Conservation (phyloP, 2,329 filamentous ascomycete species). For the Cladosporium phlei region DNA sequence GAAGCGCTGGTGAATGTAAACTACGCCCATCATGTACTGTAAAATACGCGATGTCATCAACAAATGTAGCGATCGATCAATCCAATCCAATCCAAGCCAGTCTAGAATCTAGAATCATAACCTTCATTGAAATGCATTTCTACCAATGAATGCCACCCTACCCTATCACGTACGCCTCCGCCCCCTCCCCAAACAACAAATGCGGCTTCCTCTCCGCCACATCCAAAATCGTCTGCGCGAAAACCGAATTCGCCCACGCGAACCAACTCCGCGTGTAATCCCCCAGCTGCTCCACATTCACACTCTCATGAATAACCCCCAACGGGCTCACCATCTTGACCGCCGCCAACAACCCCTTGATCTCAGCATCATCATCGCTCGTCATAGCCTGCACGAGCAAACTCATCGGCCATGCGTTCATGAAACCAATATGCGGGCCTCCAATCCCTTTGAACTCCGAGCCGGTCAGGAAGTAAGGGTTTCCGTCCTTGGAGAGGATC, state of each 20-base stretch:
- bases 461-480: conserved; percentile 84
- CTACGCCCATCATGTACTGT: too few species aligned
- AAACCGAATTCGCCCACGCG: conserved; percentile 96
- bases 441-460: conserved; percentile 80
- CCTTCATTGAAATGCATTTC: too few species aligned
- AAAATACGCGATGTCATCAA: too few species aligned
- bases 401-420: conserved; percentile 96
- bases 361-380: conserved; percentile 76
- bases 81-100: background rate
- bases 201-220: conserved; percentile 84
- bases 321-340: conserved; percentile 72
- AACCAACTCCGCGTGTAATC: conserved; percentile 91
- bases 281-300: conserved; percentile 67
- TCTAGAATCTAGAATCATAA: background rate
- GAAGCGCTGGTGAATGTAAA: conserved; percentile 1
- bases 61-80: too few species aligned
- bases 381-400: conserved; percentile 89
- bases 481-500: conserved; percentile 68
- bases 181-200: conserved; percentile 68
- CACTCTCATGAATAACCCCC: conserved; percentile 85
- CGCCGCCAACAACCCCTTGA: conserved; percentile 63
- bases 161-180: conserved; percentile 50
- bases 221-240: conserved; percentile 86
- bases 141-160: too few species aligned
- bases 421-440: conserved; percentile 75